These are phyloP conservation scores for Pouteria glomerata DNA, from an alignment of 148 eudicot species.

Conservation along the genomic window DNA sequence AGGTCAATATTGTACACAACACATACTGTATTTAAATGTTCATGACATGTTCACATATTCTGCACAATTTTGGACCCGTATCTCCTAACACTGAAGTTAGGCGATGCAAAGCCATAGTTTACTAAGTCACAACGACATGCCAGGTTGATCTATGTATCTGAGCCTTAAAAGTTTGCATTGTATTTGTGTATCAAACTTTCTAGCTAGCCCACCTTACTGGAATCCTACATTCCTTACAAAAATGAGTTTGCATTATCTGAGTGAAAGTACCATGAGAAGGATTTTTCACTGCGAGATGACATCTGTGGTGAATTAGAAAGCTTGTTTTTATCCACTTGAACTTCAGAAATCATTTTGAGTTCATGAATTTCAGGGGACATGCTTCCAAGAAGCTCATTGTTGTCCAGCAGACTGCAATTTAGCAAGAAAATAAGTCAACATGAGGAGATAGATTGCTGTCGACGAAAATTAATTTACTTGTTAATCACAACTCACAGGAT, in stretches of 20 bases:
- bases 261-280: slow-evolving; percentile 15
- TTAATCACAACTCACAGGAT: slow-evolving; percentile 45
- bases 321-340: slow-evolving; percentile 22
- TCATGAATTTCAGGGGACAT: slow-evolving; percentile 32
- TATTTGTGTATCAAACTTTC: no score
- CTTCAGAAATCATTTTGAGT: slow-evolving; percentile 32
- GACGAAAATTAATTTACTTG: background rate
- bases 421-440: background rate
- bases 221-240: background rate
- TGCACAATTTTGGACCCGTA: no score
- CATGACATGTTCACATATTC: no score
- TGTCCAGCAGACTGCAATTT: slow-evolving; percentile 51
- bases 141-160: background rate
- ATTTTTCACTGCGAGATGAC: slow-evolving; percentile 9
- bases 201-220: background rate
- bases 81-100: no score
- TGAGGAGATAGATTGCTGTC: background rate
- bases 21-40: no score
- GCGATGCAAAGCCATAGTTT: background rate
- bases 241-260: background rate
- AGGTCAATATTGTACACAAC: no score
- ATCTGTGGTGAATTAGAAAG: slow-evolving; percentile 6
- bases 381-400: slow-evolving; percentile 38
- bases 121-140: background rate
- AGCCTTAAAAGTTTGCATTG: background rate